Percentiles rank a stretch among this genome's conserved stretches.
Evolutionary conservation across 805 yeast species (phyloP).

Genomic region (Candida corydali): DNA sequence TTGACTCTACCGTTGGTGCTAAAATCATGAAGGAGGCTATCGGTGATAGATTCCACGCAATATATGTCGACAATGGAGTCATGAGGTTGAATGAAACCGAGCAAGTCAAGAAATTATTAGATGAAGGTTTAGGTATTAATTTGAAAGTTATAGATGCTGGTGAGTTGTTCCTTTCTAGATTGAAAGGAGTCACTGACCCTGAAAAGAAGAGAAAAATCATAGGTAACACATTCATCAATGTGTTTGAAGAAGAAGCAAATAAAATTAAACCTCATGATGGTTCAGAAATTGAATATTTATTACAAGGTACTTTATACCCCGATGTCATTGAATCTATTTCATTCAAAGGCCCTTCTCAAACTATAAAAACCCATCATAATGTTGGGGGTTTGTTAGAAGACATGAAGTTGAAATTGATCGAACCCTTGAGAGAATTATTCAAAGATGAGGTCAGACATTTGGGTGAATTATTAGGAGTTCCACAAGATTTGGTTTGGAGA

Average conservation of each 20-base stretch:
- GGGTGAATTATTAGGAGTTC: constrained; percentile 92
- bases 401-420: constrained; percentile 97
- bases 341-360: constrained; percentile 99
- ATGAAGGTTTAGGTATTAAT: constrained; percentile 91
- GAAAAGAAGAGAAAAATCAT: constrained; percentile 98
- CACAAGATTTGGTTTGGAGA: constrained; percentile 98
- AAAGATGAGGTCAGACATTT: constrained; percentile 97
- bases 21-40: constrained; percentile 97
- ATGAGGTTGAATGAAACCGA: constrained; percentile 93
- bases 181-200: constrained; percentile 95
- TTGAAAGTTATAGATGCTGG: constrained; percentile 92
- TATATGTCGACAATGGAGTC: constrained; percentile 96
- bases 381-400: constrained; percentile 97
- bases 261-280: constrained; percentile 86
- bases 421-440: constrained; percentile 97
- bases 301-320: constrained; percentile 97
- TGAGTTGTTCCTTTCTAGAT: constrained; percentile 79
- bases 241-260: constrained; percentile 94
- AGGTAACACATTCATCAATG: constrained; percentile 96
- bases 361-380: constrained; percentile 98
- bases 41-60: constrained; percentile 98
- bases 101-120: constrained; percentile 81
- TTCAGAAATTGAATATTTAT: constrained; percentile 83
- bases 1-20: constrained; percentile 98
- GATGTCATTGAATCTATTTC: constrained; percentile 98